These are phyloP conservation scores for Mycena polygramma DNA, from an alignment of 768 basidiomycete species.

Conservation along the genomic window DNA sequence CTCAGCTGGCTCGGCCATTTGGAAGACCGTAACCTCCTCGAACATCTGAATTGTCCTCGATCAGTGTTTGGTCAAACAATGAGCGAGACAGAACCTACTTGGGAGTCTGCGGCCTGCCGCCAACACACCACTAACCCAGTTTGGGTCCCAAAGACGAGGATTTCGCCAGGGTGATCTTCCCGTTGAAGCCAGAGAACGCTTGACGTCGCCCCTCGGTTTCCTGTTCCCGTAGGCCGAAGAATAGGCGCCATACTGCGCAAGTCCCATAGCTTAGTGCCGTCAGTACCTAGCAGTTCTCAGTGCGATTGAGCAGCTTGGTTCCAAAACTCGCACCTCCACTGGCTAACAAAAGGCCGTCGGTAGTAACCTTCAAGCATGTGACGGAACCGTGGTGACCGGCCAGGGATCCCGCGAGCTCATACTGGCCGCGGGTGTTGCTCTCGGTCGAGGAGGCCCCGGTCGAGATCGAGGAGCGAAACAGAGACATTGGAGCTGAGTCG, in stretches of 20 bases:
- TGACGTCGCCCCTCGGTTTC: conserved; percentile 29
- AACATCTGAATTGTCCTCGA: conserved; percentile 11
- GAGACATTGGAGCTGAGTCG: too few relatives aligned
- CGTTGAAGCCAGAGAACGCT: conserved; percentile 24
- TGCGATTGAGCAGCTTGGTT: background rate
- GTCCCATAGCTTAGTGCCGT: conserved; percentile 20
- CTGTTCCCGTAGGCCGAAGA: background rate
- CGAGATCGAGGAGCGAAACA: too few relatives aligned
- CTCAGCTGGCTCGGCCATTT: conserved; percentile 24
- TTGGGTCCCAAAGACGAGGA: conserved; percentile 30
- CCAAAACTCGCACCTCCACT: conserved; percentile 15
- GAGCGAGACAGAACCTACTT: background rate
- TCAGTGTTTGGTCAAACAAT: background rate
- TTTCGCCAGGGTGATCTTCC: conserved; percentile 30
- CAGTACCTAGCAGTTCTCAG: conserved; percentile 25
- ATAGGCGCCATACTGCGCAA: background rate
- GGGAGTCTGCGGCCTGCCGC: conserved; percentile 16
- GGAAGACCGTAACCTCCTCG: conserved; percentile 25
- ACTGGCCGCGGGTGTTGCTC: too few relatives aligned
- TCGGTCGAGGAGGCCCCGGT: too few relatives aligned
- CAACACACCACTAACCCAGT: conserved; percentile 30
- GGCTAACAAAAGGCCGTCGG: conserved; percentile 22
- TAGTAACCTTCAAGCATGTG: background rate
- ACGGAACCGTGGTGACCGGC: conserved; percentile 6
- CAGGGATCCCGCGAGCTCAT: too few relatives aligned